These are phyloP conservation scores for Chlorella vulgaris DNA, from an alignment of 139 green algal genomes.

Conservation along the genomic window DNA sequence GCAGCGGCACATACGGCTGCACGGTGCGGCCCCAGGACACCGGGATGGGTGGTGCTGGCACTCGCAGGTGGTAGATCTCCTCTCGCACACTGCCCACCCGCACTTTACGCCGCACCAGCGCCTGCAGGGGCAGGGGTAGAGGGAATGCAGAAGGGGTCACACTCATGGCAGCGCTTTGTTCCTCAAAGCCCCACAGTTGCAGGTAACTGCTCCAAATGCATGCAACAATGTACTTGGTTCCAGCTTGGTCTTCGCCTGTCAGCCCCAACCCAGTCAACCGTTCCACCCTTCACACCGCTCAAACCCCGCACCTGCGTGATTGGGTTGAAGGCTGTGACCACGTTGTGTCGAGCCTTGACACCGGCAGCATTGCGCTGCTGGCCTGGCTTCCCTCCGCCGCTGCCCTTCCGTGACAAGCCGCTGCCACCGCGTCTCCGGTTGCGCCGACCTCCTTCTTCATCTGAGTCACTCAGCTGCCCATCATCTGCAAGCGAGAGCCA, in stretches of 20 bases:
- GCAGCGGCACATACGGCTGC: slow-evolving; percentile 57
- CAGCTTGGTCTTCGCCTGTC: neutral
- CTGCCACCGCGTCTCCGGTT: slow-evolving; percentile 7
- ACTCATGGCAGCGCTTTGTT: neutral
- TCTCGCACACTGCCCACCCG: slow-evolving; percentile 33
- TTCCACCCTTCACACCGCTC: neutral
- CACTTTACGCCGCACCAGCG: slow-evolving; percentile 68
- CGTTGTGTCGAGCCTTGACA: slow-evolving; percentile 36
- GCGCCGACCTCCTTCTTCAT: neutral
- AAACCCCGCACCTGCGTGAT: slow-evolving; percentile 48
- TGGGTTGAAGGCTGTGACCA: slow-evolving; percentile 78
- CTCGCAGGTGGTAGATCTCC: slow-evolving; percentile 59
- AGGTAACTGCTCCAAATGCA: no score
- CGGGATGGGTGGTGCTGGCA: slow-evolving; percentile 75
- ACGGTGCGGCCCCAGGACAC: slow-evolving; percentile 84
- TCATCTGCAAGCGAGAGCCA: slow-evolving; percentile 7
- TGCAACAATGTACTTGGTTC: neutral
- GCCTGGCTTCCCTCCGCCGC: neutral
- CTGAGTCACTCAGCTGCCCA: neutral
- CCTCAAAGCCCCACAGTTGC: no score
- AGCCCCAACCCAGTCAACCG: neutral
- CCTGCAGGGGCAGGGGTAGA: slow-evolving; percentile 41
- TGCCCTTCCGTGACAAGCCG: slow-evolving; percentile 12
- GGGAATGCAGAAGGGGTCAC: no score
- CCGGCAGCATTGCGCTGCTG: slow-evolving; percentile 26